A percentile compares a stretch with the other conserved stretches of the same genome.
These are phyloP conservation scores for Camellia japonica DNA, from an alignment of 148 eudicot genomes.

Conservation along the genomic window DNA sequence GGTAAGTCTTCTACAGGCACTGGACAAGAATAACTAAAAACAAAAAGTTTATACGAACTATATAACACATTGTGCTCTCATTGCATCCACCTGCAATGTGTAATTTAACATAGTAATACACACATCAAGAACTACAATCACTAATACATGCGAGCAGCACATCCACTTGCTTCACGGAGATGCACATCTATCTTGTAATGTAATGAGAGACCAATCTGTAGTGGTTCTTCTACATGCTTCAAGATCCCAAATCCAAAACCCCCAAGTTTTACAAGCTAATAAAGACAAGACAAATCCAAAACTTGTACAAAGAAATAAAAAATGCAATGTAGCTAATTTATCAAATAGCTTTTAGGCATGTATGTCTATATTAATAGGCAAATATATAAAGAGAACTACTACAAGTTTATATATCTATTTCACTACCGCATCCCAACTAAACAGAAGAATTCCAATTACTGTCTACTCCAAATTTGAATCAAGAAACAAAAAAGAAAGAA, in stretches of 20 bases:
- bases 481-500: not conserved
- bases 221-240: not conserved
- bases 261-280: not conserved
- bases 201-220: not conserved
- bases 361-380: too few species aligned
- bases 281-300: not conserved
- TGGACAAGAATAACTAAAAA: not conserved
- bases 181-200: not conserved
- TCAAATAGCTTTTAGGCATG: not conserved
- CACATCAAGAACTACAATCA: too few species aligned
- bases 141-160: not conserved
- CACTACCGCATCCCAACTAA: not conserved
- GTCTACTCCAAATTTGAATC: conserved; percentile 2
- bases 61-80: not conserved
- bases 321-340: not conserved
- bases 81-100: too few species aligned
- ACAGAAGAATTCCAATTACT: not conserved
- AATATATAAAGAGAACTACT: not conserved
- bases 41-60: not conserved
- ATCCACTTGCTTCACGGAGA: not conserved
- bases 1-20: not conserved
- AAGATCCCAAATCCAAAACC: not conserved
- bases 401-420: not conserved
- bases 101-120: too few species aligned
- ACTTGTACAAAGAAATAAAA: not conserved